A percentile compares a stretch with the other conserved stretches of the same genome.
These are phyloP conservation scores for Stephania yunnanensis DNA, from an alignment of 164 flowering plant genomes.

Conservation along the genomic window DNA sequence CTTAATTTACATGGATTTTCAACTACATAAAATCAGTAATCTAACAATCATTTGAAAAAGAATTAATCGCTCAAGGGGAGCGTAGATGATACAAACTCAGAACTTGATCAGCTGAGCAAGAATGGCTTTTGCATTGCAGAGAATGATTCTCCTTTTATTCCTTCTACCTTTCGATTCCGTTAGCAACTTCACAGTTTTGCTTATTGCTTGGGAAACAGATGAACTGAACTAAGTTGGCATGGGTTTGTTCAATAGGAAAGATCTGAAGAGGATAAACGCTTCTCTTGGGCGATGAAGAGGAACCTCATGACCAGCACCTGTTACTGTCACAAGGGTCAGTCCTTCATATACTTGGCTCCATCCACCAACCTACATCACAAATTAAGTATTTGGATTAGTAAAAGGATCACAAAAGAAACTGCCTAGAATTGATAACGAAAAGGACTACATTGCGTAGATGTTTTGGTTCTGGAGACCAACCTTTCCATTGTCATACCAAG, in stretches of 20 bases:
- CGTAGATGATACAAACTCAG: not conserved
- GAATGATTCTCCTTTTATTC: constrained; percentile 5
- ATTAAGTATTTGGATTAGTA: not conserved
- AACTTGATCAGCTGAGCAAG: not conserved
- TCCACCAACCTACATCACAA: constrained; percentile 76
- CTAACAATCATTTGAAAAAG: not conserved
- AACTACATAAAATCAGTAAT: not conserved
- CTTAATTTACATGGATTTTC: not conserved
- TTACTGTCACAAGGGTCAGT: constrained; percentile 71
- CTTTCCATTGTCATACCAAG: constrained; percentile 86
- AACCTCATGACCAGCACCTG: constrained; percentile 96
- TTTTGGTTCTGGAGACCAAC: constrained; percentile 33
- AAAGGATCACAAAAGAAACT: not conserved
- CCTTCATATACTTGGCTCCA: constrained; percentile 98
- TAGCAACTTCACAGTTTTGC: constrained; percentile 1
- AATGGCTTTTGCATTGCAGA: not conserved
- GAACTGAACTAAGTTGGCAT: constrained; percentile 36
- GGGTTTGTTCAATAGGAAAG: constrained; percentile 69
- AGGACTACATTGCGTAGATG: not conserved
- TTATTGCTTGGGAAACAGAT: constrained; percentile 7
- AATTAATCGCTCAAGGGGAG: constrained; percentile 3
- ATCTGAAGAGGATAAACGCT: constrained; percentile 76
- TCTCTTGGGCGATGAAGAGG: constrained; percentile 93
- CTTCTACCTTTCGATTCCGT: not conserved
- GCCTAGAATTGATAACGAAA: not conserved